Percentiles rank a stretch among this genome's conserved stretches.
Evolutionary conservation across 2,329 filamentous ascomycete genomes (phyloP).

Genomic region (Colletotrichum phormii): DNA sequence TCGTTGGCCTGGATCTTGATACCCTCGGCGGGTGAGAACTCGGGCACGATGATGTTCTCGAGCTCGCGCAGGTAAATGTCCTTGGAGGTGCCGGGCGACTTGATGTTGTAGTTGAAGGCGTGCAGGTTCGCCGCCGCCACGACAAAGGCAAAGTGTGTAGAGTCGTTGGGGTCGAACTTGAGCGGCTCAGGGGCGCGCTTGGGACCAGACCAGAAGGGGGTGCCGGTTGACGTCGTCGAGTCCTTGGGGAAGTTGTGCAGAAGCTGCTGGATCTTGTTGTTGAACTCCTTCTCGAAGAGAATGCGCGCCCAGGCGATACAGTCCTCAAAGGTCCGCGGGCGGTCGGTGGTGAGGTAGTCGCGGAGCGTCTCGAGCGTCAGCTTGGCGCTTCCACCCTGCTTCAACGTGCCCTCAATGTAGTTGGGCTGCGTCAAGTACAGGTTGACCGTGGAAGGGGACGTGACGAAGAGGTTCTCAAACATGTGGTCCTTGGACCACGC

Average conservation of each 20-base stretch:
- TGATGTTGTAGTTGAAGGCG: conserved; percentile 98
- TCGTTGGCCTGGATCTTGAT: conserved; percentile 98
- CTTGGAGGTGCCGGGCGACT: conserved; percentile 79
- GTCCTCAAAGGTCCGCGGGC: conserved; percentile 92
- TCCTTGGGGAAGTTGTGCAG: conserved; percentile 98
- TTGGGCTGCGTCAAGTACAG: conserved; percentile 92
- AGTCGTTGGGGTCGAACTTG: conserved; percentile 87
- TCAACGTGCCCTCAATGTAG: conserved; percentile 87
- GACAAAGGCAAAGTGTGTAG: conserved; percentile 89
- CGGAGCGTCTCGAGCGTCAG: conserved; percentile 90
- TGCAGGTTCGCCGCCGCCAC: conserved; percentile 91
- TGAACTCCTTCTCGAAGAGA: conserved; percentile 96
- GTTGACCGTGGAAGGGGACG: conserved; percentile 93
- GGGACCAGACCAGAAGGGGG: conserved; percentile 97
- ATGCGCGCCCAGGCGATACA: conserved; percentile 95
- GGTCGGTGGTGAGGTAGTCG: conserved; percentile 91
- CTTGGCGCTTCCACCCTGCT: conserved; percentile 95
- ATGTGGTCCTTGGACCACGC: conserved; percentile 93
- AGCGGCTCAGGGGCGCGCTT: conserved; percentile 95
- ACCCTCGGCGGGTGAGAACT: conserved; percentile 89
- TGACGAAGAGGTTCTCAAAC: conserved; percentile 94
- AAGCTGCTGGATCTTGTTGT: conserved; percentile 95
- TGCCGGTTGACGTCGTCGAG: conserved; percentile 85
- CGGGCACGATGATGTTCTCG: conserved; percentile 93
- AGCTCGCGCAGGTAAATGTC: conserved; percentile 82